Conservation (phyloP, 352 stramenopile species). For the Poterioochromonas sp. region DNA sequence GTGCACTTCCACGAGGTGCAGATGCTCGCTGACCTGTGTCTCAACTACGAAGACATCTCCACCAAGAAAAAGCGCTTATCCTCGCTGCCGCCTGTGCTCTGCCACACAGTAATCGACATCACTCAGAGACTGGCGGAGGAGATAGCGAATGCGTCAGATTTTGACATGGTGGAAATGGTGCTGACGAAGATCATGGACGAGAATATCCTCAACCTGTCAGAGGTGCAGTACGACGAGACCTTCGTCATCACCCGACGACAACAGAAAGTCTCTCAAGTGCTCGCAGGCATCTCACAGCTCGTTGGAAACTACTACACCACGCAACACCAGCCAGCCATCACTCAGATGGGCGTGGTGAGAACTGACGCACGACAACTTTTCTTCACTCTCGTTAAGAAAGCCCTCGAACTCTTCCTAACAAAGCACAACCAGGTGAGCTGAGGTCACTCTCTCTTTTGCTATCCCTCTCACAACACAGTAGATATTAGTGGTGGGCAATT, state of each 20-base stretch:
- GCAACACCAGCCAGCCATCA: background rate
- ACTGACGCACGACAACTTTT: constrained; percentile 3
- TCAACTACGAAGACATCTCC: constrained; percentile 15
- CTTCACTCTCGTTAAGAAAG: background rate
- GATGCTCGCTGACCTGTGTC: background rate
- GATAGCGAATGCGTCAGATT: background rate
- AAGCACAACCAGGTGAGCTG: constrained; percentile 30
- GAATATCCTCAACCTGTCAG: background rate
- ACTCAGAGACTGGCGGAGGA: background rate
- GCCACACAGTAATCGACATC: background rate
- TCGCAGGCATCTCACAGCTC: no score
- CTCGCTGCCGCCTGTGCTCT: background rate
- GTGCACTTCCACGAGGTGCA: background rate
- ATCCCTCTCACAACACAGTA: no score
- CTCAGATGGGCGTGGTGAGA: background rate
- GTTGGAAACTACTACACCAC: background rate
- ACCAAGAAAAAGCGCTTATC: background rate
- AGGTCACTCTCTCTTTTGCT: no score
- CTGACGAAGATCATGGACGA: background rate
- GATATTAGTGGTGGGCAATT: constrained; percentile 9
- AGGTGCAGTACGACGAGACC: background rate
- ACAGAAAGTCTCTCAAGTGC: background rate
- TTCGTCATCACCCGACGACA: background rate
- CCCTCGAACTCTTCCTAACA: background rate
- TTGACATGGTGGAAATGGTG: background rate